Percentiles rank a stretch among this genome's conserved stretches.
Conservation (phyloP, 352 stramenopile species). For the Pythium dissotocum region DNA sequence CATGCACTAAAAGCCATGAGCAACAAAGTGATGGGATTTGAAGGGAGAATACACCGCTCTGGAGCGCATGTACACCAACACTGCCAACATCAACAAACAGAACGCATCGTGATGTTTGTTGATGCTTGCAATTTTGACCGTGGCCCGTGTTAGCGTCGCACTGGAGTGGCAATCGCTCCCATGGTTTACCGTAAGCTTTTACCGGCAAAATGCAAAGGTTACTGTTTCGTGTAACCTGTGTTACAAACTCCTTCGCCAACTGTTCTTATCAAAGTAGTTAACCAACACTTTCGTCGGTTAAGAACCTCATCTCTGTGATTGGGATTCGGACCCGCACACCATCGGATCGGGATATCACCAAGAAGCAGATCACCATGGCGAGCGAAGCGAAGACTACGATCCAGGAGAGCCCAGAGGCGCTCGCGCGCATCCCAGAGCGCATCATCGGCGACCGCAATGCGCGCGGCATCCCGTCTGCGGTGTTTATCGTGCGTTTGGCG, state of each 20-base stretch:
- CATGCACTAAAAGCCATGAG: no score
- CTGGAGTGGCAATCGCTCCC: no score
- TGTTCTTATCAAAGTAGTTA: no score
- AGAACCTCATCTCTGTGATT: neutral
- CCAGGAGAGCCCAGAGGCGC: conserved; percentile 68
- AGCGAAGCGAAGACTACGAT: conserved; percentile 33
- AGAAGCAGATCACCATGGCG: conserved; percentile 31
- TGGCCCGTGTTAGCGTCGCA: no score
- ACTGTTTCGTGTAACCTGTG: neutral
- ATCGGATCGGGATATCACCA: neutral
- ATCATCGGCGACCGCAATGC: conserved; percentile 83
- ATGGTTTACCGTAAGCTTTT: no score
- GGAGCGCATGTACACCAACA: no score
- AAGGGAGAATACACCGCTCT: no score
- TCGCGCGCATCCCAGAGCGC: conserved; percentile 62
- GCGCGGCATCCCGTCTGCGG: conserved; percentile 72
- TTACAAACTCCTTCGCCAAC: neutral
- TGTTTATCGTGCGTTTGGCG: conserved; percentile 60
- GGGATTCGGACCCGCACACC: neutral
- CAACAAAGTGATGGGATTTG: no score
- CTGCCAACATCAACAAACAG: no score
- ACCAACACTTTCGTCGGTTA: neutral
- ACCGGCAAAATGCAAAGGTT: neutral
- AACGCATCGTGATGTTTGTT: no score
- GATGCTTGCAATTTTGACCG: no score